phyloP scores from a whole-genome alignment of 176 grass and related monocot species.

The Triticum monococcum region DNA sequence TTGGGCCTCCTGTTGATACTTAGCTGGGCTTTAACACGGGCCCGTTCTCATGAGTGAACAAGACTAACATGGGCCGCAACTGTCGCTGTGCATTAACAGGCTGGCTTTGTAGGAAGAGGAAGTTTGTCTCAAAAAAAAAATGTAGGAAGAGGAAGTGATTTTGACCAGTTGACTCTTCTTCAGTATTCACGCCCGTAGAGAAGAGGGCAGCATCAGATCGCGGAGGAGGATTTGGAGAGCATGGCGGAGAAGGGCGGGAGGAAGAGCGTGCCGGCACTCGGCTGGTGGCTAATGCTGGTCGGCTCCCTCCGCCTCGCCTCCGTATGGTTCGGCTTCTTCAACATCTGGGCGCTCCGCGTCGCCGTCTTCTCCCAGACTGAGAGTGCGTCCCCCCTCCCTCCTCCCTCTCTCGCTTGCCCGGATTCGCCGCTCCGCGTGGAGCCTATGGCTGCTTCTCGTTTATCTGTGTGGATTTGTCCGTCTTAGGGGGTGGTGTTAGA shows the following conservation, averaged over 20 bases:
- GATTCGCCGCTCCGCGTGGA: neutral
- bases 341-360: conserved; percentile 85
- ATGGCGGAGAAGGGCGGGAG: conserved; percentile 12
- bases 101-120: no score
- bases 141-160: neutral
- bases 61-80: no score
- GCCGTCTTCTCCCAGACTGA: conserved; percentile 84
- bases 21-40: no score
- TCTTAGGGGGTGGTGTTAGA: neutral
- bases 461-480: neutral
- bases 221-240: neutral
- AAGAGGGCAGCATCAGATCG: neutral
- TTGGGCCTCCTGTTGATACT: no score
- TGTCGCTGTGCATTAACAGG: no score
- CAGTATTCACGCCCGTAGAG: neutral
- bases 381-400: conserved; percentile 26
- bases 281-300: conserved; percentile 92
- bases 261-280: conserved; percentile 52
- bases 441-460: neutral
- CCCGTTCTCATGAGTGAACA: no score
- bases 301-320: conserved; percentile 77
- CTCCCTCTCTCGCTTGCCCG: neutral
- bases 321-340: conserved; percentile 96
- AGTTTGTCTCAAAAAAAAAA: no score
- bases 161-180: neutral